Evolutionary conservation across 129 eudicot genomes (phyloP).

Genomic region (Pittosporum tobira): DNA sequence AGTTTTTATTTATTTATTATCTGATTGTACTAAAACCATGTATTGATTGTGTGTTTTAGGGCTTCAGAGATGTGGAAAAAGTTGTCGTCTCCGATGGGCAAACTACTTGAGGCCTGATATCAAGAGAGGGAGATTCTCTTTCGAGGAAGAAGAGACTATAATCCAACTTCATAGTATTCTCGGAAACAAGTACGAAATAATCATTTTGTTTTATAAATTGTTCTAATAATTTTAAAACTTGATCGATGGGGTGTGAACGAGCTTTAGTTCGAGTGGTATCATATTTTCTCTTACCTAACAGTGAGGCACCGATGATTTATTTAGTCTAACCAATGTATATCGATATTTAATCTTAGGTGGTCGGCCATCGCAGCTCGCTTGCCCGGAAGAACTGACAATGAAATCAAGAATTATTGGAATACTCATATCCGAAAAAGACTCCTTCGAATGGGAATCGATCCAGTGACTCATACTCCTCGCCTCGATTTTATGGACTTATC

Average conservation of each 20-base stretch:
- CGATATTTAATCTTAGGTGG: conserved; percentile 35
- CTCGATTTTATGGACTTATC: conserved; percentile 66
- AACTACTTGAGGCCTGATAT: conserved; percentile 86
- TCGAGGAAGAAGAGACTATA: conserved; percentile 82
- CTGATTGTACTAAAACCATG: conserved; percentile 7
- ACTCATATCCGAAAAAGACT: conserved; percentile 69
- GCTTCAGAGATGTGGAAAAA: conserved; percentile 75
- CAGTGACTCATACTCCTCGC: conserved; percentile 82
- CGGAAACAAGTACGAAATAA: conserved; percentile 62
- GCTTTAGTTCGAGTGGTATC: not conserved
- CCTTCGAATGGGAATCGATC: conserved; percentile 61
- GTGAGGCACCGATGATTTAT: not conserved
- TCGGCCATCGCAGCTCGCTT: conserved; percentile 65
- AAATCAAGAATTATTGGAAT: conserved; percentile 79
- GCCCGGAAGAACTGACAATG: conserved; percentile 77
- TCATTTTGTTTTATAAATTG: not conserved
- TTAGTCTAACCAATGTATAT: not conserved
- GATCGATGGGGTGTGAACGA: too few species aligned
- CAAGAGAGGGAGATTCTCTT: conserved; percentile 76
- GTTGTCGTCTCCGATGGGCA: conserved; percentile 84
- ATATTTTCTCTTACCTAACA: not conserved
- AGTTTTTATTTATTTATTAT: too few species aligned
- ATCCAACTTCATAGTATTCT: conserved; percentile 70
- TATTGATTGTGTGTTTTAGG: conserved; percentile 20
- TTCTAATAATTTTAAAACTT: not conserved